Evolutionary conservation across 2,329 filamentous ascomycete genomes (phyloP).

Genomic region (Lecanicillium sp.): DNA sequence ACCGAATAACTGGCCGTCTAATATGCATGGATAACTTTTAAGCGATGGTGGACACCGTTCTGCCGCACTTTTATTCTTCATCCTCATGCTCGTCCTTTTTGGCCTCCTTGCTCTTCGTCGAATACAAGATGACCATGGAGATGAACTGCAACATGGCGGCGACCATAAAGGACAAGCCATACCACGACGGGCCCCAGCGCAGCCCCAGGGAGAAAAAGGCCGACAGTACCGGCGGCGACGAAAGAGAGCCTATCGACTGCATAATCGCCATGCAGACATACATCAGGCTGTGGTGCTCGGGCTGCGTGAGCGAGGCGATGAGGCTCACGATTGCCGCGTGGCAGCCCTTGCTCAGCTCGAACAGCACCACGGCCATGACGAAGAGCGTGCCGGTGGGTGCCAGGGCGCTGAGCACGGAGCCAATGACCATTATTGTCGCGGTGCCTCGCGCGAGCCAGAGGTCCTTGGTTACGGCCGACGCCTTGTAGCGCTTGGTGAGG

Average conservation of each 20-base stretch:
- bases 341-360: conserved; percentile 4
- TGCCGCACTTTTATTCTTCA: too few relatives aligned
- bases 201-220: neutral
- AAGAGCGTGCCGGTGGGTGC: neutral
- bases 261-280: conserved; percentile 2
- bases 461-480: neutral
- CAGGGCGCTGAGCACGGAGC: neutral
- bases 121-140: neutral
- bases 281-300: conserved; percentile 1
- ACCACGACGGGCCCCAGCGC: conserved; percentile 5
- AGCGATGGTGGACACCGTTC: too few relatives aligned
- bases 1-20: too few relatives aligned
- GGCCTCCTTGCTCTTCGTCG: too few relatives aligned
- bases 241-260: neutral
- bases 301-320: neutral
- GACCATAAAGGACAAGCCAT: conserved; percentile 5
- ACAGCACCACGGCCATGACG: conserved; percentile 1
- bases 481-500: neutral
- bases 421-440: neutral
- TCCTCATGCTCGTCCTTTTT: too few relatives aligned
- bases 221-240: neutral
- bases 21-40: too few relatives aligned
- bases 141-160: neutral
- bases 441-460: neutral
- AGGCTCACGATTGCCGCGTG: conserved; percentile 4